phyloP scores from a whole-genome alignment of 2,329 filamentous ascomycete species.

The Rhynchosporium secalis region DNA sequence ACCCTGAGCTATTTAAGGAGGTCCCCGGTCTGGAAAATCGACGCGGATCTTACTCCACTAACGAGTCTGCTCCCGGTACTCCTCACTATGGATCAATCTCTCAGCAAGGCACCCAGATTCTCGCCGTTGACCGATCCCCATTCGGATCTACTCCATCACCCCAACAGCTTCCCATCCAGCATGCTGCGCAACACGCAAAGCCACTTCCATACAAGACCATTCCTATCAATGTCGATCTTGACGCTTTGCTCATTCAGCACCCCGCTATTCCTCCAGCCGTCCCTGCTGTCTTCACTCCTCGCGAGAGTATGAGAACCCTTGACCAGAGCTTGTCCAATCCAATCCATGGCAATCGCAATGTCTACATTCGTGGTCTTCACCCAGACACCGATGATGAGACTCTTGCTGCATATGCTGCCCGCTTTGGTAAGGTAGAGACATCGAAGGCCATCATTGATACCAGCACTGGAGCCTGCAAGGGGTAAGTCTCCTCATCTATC shows the following conservation, averaged over 20 bases:
- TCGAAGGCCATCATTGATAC: slow-evolving; percentile 99
- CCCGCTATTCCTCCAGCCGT: slow-evolving; percentile 85
- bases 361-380: slow-evolving; percentile 95
- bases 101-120: slow-evolving; percentile 58
- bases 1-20: slow-evolving; percentile 42
- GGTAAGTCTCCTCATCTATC: slow-evolving; percentile 55
- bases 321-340: slow-evolving; percentile 95
- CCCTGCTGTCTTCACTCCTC: slow-evolving; percentile 82
- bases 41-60: slow-evolving; percentile 67
- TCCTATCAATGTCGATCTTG: slow-evolving; percentile 47
- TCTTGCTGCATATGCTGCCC: slow-evolving; percentile 75
- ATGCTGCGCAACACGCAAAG: slow-evolving; percentile 42
- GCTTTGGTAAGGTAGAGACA: slow-evolving; percentile 92
- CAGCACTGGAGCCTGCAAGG: slow-evolving; percentile 90
- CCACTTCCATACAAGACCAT: slow-evolving; percentile 38
- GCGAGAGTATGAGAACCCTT: slow-evolving; percentile 82
- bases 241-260: slow-evolving; percentile 70
- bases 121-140: slow-evolving; percentile 58
- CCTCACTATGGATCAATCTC: slow-evolving; percentile 61
- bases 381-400: slow-evolving; percentile 94
- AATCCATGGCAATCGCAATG: slow-evolving; percentile 88
- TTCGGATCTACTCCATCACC: slow-evolving; percentile 68
- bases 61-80: slow-evolving; percentile 64
- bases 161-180: slow-evolving; percentile 53
- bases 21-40: slow-evolving; percentile 65